These are phyloP conservation scores for Phytophthora sp. DNA, from an alignment of 352 stramenopile species.

Conservation along the genomic window DNA sequence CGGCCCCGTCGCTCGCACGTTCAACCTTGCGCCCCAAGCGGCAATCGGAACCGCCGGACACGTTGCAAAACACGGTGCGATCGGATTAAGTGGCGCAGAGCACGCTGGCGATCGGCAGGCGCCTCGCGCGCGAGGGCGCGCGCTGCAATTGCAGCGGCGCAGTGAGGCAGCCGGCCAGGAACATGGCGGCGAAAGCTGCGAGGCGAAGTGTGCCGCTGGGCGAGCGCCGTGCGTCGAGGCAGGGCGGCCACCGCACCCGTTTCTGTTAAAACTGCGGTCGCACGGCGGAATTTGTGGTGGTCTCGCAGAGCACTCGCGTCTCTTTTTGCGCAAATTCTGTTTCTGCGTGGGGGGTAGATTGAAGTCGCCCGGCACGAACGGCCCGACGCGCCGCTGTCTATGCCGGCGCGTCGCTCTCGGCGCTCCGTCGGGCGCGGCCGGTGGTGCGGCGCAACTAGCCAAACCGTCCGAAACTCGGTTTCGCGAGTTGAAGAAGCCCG, in stretches of 20 bases:
- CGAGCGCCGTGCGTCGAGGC: too few relatives aligned
- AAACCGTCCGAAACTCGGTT: not conserved
- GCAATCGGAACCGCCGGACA: conserved; percentile 24
- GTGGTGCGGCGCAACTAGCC: not conserved
- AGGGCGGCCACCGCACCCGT: too few relatives aligned
- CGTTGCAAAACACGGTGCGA: not conserved
- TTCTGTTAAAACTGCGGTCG: too few relatives aligned
- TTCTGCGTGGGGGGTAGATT: conserved; percentile 1
- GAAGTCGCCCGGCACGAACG: conserved; percentile 2
- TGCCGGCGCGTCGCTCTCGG: not conserved
- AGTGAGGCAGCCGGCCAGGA: too few relatives aligned
- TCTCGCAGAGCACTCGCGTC: conserved; percentile 9
- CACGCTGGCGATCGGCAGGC: too few relatives aligned
- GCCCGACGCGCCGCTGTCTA: not conserved
- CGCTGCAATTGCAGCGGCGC: too few relatives aligned
- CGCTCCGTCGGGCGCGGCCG: too few relatives aligned
- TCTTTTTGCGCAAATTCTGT: conserved; percentile 7
- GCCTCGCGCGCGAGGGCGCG: too few relatives aligned
- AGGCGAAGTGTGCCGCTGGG: too few relatives aligned
- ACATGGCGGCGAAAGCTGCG: too few relatives aligned
- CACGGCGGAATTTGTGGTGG: conserved; percentile 23
- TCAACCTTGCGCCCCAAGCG: conserved; percentile 30
- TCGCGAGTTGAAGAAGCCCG: not conserved
- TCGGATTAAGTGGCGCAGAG: too few relatives aligned
- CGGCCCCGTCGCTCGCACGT: conserved; percentile 15